Evolutionary conservation across 495 filamentous ascomycete species (phyloP), one percentile per base, ranked within the genome.

Genomic region (Thermothielavioides terrestris): DNA sequence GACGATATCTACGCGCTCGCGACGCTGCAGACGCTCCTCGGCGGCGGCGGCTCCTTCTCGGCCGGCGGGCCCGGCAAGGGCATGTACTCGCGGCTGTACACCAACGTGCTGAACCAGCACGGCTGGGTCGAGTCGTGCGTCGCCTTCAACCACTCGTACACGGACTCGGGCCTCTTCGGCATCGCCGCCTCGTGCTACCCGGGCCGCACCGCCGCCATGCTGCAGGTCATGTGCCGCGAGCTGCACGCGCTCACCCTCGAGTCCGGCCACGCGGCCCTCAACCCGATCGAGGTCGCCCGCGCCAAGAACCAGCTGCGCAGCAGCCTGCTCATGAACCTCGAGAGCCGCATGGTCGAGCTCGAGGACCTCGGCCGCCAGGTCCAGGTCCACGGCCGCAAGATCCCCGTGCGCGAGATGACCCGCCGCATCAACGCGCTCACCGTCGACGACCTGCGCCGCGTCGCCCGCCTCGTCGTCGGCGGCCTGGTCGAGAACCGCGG

Each of bases 11-110:
- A 96, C 64, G 91, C 92, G 32, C 79, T 96, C 22, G 92, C 92
- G 21, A 95, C 90, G n/a, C 75, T 99, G 0, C 94, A 96, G 65
- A 96, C 88, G 3, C 84, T 99, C 27, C 85, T 99, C 21, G 92
- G 92, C 36, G 92, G 92, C 6, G 92, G 92, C 46, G 94, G 94
- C 14, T 95, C 89, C 47, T 99, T 99, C 72, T 89, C 84, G n/a
- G 92, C 92, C 34, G 92, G 92, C 55, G 92, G 92, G 2, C 92
- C 92, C 17, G 92, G 92, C 40, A 99, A 99, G 72, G 92, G 92
- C 52, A 97, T 98, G 92, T 97, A 95, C 72, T 91, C 86, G 15
- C 85, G 94, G 6, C 79, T 97, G 25, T 98, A 95, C 73, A 97
- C 89, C 50, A 94, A 96, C 66, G 90, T 96, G 9, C 80, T 98